These are phyloP conservation scores for Calonectria multiphialidica DNA, from an alignment of 2,329 filamentous ascomycete genomes.

Conservation along the genomic window DNA sequence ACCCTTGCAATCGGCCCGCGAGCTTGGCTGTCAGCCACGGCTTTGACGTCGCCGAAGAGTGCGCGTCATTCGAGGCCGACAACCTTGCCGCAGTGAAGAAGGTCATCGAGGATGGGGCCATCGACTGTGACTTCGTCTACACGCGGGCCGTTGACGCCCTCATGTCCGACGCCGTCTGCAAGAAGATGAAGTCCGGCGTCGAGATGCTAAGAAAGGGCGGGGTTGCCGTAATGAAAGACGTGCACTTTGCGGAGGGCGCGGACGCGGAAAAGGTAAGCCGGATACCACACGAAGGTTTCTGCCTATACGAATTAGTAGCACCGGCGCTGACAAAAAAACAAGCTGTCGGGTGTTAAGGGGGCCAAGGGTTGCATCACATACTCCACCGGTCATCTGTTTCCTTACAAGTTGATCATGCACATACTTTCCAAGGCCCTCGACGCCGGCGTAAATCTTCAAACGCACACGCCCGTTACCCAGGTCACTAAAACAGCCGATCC, in stretches of 20 bases:
- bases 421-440: constrained; percentile 39
- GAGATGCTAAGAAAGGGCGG: constrained; percentile 41
- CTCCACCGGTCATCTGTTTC: constrained; percentile 45
- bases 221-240: constrained; percentile 5
- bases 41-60: constrained; percentile 32
- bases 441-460: constrained; percentile 46
- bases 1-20: constrained; percentile 21
- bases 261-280: constrained; percentile 43
- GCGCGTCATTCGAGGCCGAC: constrained; percentile 31
- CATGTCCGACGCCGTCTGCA: constrained; percentile 39
- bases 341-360: constrained; percentile 51
- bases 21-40: constrained; percentile 28
- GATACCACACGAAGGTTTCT: neutral
- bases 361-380: constrained; percentile 50
- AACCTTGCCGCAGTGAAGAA: constrained; percentile 46
- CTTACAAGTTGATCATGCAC: constrained; percentile 48
- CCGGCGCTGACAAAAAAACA: neutral
- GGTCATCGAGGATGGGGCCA: constrained; percentile 49
- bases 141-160: constrained; percentile 55
- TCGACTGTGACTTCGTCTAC: constrained; percentile 59
- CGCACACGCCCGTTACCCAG: constrained; percentile 38
- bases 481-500: constrained; percentile 31
- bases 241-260: constrained; percentile 10
- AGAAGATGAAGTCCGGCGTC: constrained; percentile 44
- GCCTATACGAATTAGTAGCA: neutral